Conservation (phyloP, 1,284 basidiomycete genomes). For the Anthracocystis setariae region DNA sequence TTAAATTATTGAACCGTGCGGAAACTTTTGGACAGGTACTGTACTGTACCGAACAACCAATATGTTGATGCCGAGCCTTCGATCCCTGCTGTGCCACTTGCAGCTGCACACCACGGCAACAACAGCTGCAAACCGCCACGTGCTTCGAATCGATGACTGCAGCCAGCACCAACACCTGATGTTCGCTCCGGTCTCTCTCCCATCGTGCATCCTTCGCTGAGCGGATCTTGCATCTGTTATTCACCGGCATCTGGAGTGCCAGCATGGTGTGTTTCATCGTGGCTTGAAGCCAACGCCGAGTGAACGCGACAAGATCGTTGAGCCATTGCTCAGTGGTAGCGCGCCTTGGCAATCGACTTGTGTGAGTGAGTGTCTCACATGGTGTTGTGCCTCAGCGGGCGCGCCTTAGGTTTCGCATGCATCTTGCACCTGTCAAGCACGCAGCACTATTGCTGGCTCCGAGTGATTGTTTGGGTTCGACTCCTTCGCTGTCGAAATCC, state of each 20-base stretch:
- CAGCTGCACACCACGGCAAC: background rate
- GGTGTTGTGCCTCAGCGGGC: background rate
- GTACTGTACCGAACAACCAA: slow-evolving; percentile 1
- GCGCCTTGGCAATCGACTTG: background rate
- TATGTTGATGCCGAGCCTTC: slow-evolving; percentile 18
- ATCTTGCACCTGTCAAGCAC: background rate
- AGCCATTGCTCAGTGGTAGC: background rate
- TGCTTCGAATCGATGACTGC: slow-evolving; percentile 10
- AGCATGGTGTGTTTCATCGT: background rate
- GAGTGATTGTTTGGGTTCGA: background rate
- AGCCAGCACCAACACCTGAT: slow-evolving; percentile 5
- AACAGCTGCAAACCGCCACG: background rate
- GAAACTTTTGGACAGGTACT: no score
- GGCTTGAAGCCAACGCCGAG: background rate
- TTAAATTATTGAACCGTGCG: no score
- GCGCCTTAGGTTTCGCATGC: slow-evolving; percentile 1
- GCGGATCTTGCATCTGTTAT: background rate
- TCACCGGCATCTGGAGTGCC: background rate
- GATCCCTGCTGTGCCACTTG: slow-evolving; percentile 12
- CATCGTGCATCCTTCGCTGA: background rate
- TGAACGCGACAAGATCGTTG: background rate
- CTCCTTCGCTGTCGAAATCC: no score
- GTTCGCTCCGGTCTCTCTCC: background rate
- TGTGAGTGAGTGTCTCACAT: background rate
- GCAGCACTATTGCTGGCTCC: background rate